These are phyloP conservation scores for Porcisia hertigi DNA, from an alignment of 208 protist genomes.

Conservation along the genomic window DNA sequence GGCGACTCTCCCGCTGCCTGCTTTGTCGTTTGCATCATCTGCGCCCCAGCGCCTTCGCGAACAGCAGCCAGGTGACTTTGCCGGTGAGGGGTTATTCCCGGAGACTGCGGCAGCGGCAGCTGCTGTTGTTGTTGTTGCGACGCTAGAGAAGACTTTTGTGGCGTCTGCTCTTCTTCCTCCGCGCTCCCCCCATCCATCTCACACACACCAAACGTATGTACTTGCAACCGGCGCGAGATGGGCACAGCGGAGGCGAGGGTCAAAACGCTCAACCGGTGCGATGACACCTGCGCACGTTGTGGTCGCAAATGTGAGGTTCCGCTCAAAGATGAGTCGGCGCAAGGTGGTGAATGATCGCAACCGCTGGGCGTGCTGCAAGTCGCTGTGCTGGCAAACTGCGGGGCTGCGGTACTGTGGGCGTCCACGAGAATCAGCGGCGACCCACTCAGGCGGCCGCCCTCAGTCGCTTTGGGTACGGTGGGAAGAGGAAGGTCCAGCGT, in stretches of 20 bases:
- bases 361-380: background rate
- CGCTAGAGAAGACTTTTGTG: background rate
- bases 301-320: constrained; percentile 1
- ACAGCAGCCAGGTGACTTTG: no score
- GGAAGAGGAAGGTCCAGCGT: background rate
- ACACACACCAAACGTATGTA: background rate
- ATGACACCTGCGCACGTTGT: background rate
- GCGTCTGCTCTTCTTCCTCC: background rate
- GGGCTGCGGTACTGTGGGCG: background rate
- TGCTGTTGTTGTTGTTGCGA: background rate
- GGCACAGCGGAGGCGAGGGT: constrained; percentile 6
- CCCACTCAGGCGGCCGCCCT: background rate
- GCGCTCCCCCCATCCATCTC: background rate
- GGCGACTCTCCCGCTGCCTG: background rate
- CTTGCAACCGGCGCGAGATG: background rate
- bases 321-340: background rate
- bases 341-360: background rate
- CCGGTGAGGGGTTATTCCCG: background rate
- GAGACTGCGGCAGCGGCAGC: background rate
- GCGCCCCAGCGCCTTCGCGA: background rate
- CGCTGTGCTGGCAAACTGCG: background rate
- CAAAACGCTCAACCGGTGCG: constrained; percentile 15
- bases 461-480: background rate
- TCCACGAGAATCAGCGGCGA: background rate
- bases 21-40: background rate